Conservation (phyloP, 352 stramenopile species). For the Phytophthora pinifolia region DNA sequence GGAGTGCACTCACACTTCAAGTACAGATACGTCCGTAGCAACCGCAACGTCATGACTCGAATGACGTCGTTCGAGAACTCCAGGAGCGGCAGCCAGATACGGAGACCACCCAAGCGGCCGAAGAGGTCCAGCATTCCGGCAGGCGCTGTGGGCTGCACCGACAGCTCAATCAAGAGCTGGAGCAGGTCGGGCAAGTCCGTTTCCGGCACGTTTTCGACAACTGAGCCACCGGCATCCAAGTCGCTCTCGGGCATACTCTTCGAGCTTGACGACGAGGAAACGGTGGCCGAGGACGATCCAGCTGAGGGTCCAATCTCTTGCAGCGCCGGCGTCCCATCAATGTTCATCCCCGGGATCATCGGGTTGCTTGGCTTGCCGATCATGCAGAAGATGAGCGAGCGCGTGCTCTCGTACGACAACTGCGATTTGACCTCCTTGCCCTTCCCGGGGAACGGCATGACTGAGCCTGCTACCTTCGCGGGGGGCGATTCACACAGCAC, state of each 20-base stretch:
- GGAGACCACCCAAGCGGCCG: constrained; percentile 68
- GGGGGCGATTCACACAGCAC: constrained; percentile 73
- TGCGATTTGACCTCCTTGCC: constrained; percentile 70
- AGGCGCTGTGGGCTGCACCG: constrained; percentile 66
- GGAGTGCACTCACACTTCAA: constrained; percentile 71
- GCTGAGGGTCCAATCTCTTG: constrained; percentile 47
- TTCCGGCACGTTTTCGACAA: constrained; percentile 77
- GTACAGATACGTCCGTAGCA: constrained; percentile 79
- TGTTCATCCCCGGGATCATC: constrained; percentile 61
- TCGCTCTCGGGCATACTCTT: constrained; percentile 75
- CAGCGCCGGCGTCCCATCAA: constrained; percentile 54
- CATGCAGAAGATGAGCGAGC: constrained; percentile 85
- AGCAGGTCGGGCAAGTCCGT: constrained; percentile 74
- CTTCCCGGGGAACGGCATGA: constrained; percentile 56
- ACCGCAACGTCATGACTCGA: constrained; percentile 78
- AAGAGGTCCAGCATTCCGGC: constrained; percentile 75
- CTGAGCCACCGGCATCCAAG: constrained; percentile 54
- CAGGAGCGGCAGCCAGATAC: constrained; percentile 82
- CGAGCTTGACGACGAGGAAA: constrained; percentile 28
- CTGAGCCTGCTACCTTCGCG: constrained; percentile 47
- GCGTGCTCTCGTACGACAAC: constrained; percentile 82
- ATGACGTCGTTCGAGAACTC: constrained; percentile 72
- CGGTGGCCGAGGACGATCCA: constrained; percentile 44
- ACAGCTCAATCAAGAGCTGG: constrained; percentile 78
- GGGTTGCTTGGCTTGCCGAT: constrained; percentile 81